phyloP scores from a whole-genome alignment of 257 asterid genomes.

The Capsicum baccatum region DNA sequence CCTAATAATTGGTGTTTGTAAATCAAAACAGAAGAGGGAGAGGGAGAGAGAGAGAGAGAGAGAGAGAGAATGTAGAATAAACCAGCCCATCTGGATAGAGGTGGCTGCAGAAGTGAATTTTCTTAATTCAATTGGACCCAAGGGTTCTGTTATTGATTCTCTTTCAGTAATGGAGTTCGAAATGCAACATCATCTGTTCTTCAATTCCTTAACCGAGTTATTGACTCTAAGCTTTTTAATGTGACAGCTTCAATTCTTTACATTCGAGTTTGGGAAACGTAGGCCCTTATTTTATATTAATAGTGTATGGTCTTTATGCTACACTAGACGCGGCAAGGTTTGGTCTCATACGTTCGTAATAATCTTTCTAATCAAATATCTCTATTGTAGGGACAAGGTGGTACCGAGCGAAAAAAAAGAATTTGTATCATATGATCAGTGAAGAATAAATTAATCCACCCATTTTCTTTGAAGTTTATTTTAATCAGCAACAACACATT shows the following conservation, averaged over 20 bases:
- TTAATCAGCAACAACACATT: no score
- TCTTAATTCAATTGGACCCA: not conserved
- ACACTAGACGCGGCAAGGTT: no score
- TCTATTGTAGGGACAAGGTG: not conserved
- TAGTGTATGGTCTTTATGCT: no score
- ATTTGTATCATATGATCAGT: not conserved
- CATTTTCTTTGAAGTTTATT: no score
- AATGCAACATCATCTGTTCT: not conserved
- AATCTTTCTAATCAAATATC: no score
- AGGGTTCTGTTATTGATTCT: not conserved
- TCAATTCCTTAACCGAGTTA: not conserved
- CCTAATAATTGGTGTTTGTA: not conserved
- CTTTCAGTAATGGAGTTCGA: not conserved
- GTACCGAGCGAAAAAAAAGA: not conserved
- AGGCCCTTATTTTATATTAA: no score
- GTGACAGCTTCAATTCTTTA: not conserved
- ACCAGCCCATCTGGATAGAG: constrained; percentile 5
- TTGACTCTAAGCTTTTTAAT: not conserved
- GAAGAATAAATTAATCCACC: not conserved
- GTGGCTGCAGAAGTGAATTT: not conserved
- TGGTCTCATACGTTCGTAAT: no score
- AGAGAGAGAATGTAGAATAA: not conserved
- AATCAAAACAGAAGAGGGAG: not conserved
- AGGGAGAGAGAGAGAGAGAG: no score
- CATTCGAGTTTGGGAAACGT: not conserved